These are phyloP conservation scores for Fusarium abutilonis DNA, from an alignment of 2,329 filamentous ascomycete genomes.

Conservation along the genomic window DNA sequence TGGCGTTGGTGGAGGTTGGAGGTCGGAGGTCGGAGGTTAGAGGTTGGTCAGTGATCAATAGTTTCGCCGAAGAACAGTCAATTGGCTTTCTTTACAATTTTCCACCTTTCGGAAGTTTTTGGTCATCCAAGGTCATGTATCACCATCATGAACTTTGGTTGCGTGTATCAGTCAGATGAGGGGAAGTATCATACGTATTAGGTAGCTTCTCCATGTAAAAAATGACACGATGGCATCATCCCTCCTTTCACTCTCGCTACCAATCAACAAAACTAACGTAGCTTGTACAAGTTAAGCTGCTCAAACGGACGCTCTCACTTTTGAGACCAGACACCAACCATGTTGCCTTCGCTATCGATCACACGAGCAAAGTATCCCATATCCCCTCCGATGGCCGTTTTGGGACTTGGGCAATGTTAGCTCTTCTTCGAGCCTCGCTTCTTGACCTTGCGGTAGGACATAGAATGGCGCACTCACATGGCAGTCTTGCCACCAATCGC, in stretches of 20 bases:
- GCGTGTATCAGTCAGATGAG: background rate
- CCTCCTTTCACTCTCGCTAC: background rate
- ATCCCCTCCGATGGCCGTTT: constrained; percentile 49
- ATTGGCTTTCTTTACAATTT: constrained; percentile 6
- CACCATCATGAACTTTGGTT: constrained; percentile 5
- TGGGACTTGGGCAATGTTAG: constrained; percentile 43
- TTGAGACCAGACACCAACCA: constrained; percentile 50
- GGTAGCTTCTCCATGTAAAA: background rate
- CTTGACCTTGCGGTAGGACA: background rate
- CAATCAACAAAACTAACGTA: background rate
- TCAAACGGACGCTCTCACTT: constrained; percentile 30
- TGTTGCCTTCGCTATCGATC: constrained; percentile 53
- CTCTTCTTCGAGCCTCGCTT: background rate
- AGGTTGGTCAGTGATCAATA: constrained; percentile 18
- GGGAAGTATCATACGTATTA: background rate
- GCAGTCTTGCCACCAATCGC: constrained; percentile 49
- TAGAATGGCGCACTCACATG: constrained; percentile 45
- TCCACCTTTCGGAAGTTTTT: constrained; percentile 32
- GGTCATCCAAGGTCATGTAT: background rate
- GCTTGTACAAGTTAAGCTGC: background rate
- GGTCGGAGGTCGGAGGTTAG: constrained; percentile 4
- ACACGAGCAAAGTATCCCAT: constrained; percentile 52
- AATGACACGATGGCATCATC: background rate
- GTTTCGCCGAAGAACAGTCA: constrained; percentile 22
- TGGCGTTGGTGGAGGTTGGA: constrained; percentile 8